Conservation (phyloP, 805 yeast genomes). For the Candida namnaoensis region DNA sequence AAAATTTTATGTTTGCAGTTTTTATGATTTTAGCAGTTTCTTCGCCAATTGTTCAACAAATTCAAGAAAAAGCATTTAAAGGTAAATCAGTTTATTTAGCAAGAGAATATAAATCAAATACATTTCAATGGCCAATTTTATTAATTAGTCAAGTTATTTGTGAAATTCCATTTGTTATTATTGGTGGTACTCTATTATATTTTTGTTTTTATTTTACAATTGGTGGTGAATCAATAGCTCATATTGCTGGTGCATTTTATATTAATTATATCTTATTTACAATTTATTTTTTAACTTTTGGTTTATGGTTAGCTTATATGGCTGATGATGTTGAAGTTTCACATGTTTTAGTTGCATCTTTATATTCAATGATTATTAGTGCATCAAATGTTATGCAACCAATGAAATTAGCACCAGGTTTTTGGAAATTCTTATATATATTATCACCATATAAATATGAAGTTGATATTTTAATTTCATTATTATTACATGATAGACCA, state of each 20-base stretch:
- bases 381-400: slow-evolving; percentile 45
- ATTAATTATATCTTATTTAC: slow-evolving; percentile 42
- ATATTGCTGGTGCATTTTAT: slow-evolving; percentile 44
- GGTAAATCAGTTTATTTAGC: slow-evolving; percentile 61
- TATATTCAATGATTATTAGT: slow-evolving; percentile 38
- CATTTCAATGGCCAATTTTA: slow-evolving; percentile 63
- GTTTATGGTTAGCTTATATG: slow-evolving; percentile 44
- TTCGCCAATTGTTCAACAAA: slow-evolving; percentile 51
- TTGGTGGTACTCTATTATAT: slow-evolving; percentile 42
- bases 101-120: slow-evolving; percentile 62
- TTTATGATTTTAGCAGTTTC: slow-evolving; percentile 50
- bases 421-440: slow-evolving; percentile 82
- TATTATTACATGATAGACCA: slow-evolving; percentile 37
- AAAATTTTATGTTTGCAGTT: slow-evolving; percentile 49
- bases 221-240: slow-evolving; percentile 31
- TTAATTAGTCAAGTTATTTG: slow-evolving; percentile 41
- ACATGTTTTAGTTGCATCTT: slow-evolving; percentile 45
- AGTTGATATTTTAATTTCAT: slow-evolving; percentile 44
- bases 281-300: slow-evolving; percentile 41
- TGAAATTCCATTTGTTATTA: slow-evolving; percentile 53
- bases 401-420: slow-evolving; percentile 53
- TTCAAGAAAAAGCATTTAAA: slow-evolving; percentile 47
- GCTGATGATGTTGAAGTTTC: slow-evolving; percentile 65
- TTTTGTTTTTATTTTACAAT: slow-evolving; percentile 45
- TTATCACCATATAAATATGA: slow-evolving; percentile 67